Evolutionary conservation across 1,139 yeast species (phyloP).

Genomic region (Keqinozyma sinolaborantium): DNA sequence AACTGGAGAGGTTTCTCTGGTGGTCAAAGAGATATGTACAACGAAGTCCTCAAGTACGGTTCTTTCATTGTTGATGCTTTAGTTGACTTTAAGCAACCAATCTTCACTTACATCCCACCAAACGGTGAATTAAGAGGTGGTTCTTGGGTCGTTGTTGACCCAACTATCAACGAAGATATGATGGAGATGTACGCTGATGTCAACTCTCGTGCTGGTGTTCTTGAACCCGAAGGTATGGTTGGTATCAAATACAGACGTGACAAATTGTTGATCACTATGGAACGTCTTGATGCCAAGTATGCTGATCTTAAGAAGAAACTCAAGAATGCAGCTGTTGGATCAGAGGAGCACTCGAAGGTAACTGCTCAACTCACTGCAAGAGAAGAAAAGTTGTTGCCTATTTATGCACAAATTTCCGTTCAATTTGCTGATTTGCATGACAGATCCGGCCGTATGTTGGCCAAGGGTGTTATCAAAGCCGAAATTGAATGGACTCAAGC

Average conservation of each 20-base stretch:
- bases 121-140: constrained; percentile 99
- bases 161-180: constrained; percentile 92
- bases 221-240: constrained; percentile 99
- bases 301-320: constrained; percentile 61
- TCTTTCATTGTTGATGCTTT: constrained; percentile 95
- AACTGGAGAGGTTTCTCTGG: constrained; percentile 99
- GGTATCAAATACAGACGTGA: constrained; percentile 96
- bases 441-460: constrained; percentile 95
- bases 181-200: constrained; percentile 99
- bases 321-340: constrained; percentile 45
- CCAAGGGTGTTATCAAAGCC: constrained; percentile 85
- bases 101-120: constrained; percentile 95
- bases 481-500: constrained; percentile 84
- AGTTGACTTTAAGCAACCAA: constrained; percentile 94
- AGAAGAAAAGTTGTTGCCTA: constrained; percentile 77
- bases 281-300: constrained; percentile 78
- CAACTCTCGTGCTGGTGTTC: constrained; percentile 96
- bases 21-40: constrained; percentile 99
- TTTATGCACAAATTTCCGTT: constrained; percentile 87
- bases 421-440: constrained; percentile 98
- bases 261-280: constrained; percentile 84
- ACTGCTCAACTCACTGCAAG: constrained; percentile 70
- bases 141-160: constrained; percentile 99
- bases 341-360: constrained; percentile 65
- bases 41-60: constrained; percentile 95